Conservation (phyloP, 164 flowering plant species). For the Kingdonia uniflora region DNA sequence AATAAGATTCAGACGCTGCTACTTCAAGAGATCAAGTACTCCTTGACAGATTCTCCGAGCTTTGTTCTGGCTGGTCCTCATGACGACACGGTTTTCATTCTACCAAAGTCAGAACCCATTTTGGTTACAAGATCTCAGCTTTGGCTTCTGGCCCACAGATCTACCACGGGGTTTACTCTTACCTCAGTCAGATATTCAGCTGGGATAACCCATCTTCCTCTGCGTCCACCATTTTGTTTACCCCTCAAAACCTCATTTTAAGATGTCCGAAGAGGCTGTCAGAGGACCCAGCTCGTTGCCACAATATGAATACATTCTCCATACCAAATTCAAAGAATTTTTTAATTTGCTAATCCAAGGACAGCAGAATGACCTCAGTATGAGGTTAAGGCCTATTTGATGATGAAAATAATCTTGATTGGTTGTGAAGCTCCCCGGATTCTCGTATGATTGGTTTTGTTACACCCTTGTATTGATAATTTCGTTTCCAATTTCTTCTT, state of each 20-base stretch:
- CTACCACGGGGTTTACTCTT: conserved; percentile 60
- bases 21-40: conserved; percentile 75
- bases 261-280: conserved; percentile 17
- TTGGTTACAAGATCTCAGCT: conserved; percentile 69
- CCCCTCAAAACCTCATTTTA: conserved; percentile 54
- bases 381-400: too few species aligned
- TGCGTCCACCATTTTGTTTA: conserved; percentile 59
- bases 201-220: conserved; percentile 47
- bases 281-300: conserved; percentile 15
- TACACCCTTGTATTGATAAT: too few species aligned
- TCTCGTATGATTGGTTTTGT: too few species aligned
- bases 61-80: conserved; percentile 75
- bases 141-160: conserved; percentile 63
- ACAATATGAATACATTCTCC: not conserved
- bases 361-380: too few species aligned
- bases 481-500: too few species aligned
- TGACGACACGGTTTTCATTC: conserved; percentile 46
- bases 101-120: conserved; percentile 62
- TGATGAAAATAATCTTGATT: too few species aligned
- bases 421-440: too few species aligned
- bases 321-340: conserved; percentile 8
- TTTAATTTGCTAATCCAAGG: too few species aligned
- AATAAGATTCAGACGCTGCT: conserved; percentile 51
- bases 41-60: conserved; percentile 67
- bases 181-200: conserved; percentile 71